Percentiles rank a stretch among this genome's conserved stretches.
phyloP scores from a whole-genome alignment of 2,329 filamentous ascomycete genomes.

The Botryotinia convoluta region DNA sequence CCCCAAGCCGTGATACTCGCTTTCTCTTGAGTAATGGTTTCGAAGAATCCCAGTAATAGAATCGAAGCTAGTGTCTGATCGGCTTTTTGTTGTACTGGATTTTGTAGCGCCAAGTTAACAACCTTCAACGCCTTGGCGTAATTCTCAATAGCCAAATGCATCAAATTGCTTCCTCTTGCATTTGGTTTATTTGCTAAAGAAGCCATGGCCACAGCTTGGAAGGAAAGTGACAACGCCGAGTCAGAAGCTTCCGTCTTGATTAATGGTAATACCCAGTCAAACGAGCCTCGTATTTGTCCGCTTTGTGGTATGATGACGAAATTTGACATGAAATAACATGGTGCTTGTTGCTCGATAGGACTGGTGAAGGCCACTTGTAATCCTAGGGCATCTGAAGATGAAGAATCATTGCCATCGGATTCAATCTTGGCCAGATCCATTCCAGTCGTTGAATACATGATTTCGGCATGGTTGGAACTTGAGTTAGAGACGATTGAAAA shows the following conservation, averaged over 20 bases:
- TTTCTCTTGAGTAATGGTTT: constrained; percentile 52
- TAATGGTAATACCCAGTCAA: constrained; percentile 58
- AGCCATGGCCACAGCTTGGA: constrained; percentile 58
- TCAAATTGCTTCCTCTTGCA: constrained; percentile 35
- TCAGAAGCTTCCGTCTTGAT: constrained; percentile 46
- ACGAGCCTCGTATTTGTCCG: constrained; percentile 52
- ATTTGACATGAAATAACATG: constrained; percentile 60
- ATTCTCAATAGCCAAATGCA: constrained; percentile 47
- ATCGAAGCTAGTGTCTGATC: constrained; percentile 60
- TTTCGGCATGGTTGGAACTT: background rate
- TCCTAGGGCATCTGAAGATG: background rate
- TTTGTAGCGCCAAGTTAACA: constrained; percentile 52
- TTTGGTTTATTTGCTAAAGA: constrained; percentile 53
- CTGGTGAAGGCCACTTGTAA: constrained; percentile 39
- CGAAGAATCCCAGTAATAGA: constrained; percentile 58
- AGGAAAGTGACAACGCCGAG: constrained; percentile 54
- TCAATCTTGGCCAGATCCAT: constrained; percentile 8
- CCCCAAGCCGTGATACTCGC: constrained; percentile 58
- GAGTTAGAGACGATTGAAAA: constrained; percentile 9
- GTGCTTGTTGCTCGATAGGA: constrained; percentile 53
- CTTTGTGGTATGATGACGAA: constrained; percentile 55
- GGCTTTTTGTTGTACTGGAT: constrained; percentile 48
- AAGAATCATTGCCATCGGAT: constrained; percentile 35
- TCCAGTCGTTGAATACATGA: background rate
- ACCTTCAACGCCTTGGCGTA: constrained; percentile 55